Conservation (phyloP, 192 early-diverging fungal species). For the Rhizoclosmatium sp. region DNA sequence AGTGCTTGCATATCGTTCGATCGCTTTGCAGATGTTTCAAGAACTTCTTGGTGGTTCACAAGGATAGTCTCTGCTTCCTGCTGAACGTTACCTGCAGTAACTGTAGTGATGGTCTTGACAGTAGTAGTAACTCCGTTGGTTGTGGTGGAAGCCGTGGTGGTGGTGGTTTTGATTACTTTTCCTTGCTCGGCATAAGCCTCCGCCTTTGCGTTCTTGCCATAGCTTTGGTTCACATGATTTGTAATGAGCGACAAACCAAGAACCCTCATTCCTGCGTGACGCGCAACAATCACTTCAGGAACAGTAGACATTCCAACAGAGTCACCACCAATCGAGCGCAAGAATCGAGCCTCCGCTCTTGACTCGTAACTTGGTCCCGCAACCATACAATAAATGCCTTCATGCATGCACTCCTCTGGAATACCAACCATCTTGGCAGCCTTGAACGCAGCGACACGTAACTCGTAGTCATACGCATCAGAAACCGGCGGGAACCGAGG, state of each 20-base stretch:
- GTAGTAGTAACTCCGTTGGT: background rate
- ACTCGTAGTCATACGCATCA: conserved; percentile 80
- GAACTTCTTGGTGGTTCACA: conserved; percentile 76
- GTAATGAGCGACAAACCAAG: conserved; percentile 84
- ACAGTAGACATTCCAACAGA: conserved; percentile 89
- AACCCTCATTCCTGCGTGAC: conserved; percentile 82
- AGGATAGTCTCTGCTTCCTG: conserved; percentile 47
- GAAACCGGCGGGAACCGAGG: conserved; percentile 87
- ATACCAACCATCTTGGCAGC: conserved; percentile 60
- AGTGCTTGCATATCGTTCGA: conserved; percentile 66
- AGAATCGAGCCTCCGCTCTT: conserved; percentile 78
- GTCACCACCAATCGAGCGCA: conserved; percentile 77
- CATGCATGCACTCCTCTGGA: conserved; percentile 64
- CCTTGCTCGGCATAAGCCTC: background rate
- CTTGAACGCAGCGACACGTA: conserved; percentile 76
- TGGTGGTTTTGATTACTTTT: background rate
- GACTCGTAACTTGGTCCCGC: conserved; percentile 89
- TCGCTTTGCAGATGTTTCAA: conserved; percentile 62
- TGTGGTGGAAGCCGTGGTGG: conserved; percentile 19
- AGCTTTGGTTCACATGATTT: conserved; percentile 51
- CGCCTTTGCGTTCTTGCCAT: conserved; percentile 24
- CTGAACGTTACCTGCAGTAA: background rate
- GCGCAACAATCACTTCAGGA: conserved; percentile 87
- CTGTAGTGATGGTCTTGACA: conserved; percentile 19
- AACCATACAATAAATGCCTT: conserved; percentile 84